Evolutionary conservation across 345 rosid genomes (phyloP).

Genomic region (Chamaenerion angustifolium): DNA sequence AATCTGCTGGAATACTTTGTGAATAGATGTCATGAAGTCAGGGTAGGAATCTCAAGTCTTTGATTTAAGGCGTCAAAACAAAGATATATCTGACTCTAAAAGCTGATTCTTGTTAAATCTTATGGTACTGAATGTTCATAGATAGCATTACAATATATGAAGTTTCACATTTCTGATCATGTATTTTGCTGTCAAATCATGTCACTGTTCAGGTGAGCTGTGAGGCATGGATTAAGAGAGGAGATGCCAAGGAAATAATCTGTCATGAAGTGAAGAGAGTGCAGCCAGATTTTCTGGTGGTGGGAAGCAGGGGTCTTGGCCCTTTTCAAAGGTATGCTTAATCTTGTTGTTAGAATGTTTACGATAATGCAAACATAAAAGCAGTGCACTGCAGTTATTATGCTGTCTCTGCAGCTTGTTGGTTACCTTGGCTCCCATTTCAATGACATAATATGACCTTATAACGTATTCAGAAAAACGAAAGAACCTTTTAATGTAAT

Average conservation of each 20-base stretch:
- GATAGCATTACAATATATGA: neutral
- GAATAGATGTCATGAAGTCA: conserved; percentile 54
- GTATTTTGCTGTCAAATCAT: neutral
- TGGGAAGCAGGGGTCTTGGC: conserved; percentile 89
- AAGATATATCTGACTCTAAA: neutral
- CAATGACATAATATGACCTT: too few relatives aligned
- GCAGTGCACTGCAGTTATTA: too few relatives aligned
- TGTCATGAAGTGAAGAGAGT: conserved; percentile 79
- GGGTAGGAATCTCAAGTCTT: conserved; percentile 30
- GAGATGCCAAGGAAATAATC: conserved; percentile 78
- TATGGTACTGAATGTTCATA: neutral
- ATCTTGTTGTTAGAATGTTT: too few relatives aligned
- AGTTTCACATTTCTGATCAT: too few relatives aligned
- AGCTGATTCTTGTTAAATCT: neutral
- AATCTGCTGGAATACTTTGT: conserved; percentile 85
- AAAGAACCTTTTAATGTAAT: too few relatives aligned
- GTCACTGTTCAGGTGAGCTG: conserved; percentile 46
- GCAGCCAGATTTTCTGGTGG: conserved; percentile 70
- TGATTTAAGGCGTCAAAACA: neutral
- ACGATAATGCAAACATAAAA: too few relatives aligned
- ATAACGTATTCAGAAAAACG: too few relatives aligned
- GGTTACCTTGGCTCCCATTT: too few relatives aligned
- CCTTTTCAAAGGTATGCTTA: conserved; percentile 71
- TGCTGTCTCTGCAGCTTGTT: too few relatives aligned
- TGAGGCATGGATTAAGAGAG: conserved; percentile 83